Percentiles rank a stretch among this genome's conserved stretches.
These are phyloP conservation scores for Cubamyces sp. DNA, from an alignment of 768 basidiomycete species.

Conservation along the genomic window DNA sequence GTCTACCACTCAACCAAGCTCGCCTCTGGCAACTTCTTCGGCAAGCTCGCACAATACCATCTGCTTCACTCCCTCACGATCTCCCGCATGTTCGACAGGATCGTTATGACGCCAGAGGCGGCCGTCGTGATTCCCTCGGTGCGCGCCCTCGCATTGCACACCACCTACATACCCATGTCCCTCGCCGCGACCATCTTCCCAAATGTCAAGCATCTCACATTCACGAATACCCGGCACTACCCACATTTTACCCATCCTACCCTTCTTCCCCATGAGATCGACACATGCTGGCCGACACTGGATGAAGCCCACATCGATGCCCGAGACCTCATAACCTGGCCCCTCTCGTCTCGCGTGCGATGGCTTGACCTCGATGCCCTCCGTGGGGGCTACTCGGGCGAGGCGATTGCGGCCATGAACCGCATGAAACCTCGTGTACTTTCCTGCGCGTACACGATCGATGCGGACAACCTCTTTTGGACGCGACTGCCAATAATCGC, in stretches of 20 bases:
- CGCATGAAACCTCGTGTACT: constrained; percentile 12
- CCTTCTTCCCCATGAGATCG: not conserved
- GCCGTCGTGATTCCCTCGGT: not conserved
- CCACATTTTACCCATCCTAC: not conserved
- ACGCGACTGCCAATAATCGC: constrained; percentile 5
- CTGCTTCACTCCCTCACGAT: constrained; percentile 1
- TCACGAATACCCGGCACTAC: constrained; percentile 5
- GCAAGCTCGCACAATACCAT: not conserved
- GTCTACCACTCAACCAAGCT: not conserved
- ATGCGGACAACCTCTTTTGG: constrained; percentile 14
- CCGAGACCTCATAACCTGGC: constrained; percentile 14
- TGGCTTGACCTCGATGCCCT: constrained; percentile 17
- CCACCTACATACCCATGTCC: constrained; percentile 1
- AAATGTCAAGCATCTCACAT: constrained; percentile 1
- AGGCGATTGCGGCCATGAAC: constrained; percentile 5
- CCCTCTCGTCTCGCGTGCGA: constrained; percentile 11
- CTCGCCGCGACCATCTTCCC: constrained; percentile 2
- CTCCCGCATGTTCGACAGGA: not conserved
- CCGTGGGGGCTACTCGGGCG: not conserved
- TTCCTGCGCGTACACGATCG: constrained; percentile 14
- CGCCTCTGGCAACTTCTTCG: not conserved
- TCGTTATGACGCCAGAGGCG: not conserved
- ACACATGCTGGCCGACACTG: constrained; percentile 10
- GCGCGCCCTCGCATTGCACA: constrained; percentile 1
- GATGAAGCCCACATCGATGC: constrained; percentile 14